These are phyloP conservation scores for Saccharomycopsis guyanensis DNA, from an alignment of 805 yeast species.

Conservation along the genomic window DNA sequence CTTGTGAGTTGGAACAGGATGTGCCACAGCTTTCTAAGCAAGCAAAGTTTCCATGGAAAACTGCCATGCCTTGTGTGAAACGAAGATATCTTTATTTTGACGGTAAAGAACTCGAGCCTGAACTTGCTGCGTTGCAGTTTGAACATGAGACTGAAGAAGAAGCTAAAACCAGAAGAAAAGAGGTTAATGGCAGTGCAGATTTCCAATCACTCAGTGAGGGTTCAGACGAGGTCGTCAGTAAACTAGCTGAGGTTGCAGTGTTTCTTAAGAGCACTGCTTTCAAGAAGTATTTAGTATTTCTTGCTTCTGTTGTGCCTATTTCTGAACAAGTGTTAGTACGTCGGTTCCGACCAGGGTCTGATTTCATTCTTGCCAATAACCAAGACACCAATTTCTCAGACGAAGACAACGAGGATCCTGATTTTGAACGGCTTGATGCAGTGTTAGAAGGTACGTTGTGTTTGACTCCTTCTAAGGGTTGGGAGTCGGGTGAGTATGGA, in stretches of 20 bases:
- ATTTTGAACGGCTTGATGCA: constrained; percentile 31
- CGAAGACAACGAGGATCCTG: constrained; percentile 14
- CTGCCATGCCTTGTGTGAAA: constrained; percentile 91
- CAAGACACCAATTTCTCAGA: constrained; percentile 29
- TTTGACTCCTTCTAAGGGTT: constrained; percentile 73
- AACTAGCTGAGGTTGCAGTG: constrained; percentile 45
- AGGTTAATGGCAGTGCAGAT: background rate
- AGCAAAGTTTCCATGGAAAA: constrained; percentile 70
- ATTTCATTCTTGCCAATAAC: constrained; percentile 82
- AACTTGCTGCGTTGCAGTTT: constrained; percentile 25
- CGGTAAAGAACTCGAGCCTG: constrained; percentile 38
- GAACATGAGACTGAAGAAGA: constrained; percentile 13
- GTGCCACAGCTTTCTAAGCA: constrained; percentile 53
- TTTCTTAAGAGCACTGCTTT: constrained; percentile 57
- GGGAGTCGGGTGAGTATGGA: constrained; percentile 88
- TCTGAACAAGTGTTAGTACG: constrained; percentile 68
- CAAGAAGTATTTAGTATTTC: constrained; percentile 54
- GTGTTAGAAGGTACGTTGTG: constrained; percentile 73
- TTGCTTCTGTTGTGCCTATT: constrained; percentile 57
- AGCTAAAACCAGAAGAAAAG: constrained; percentile 21
- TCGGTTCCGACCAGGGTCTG: constrained; percentile 91
- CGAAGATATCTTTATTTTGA: constrained; percentile 80
- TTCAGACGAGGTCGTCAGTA: constrained; percentile 28
- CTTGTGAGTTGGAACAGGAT: constrained; percentile 50
- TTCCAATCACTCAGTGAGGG: background rate